A percentile compares a stretch with the other conserved stretches of the same genome.
Evolutionary conservation across 352 stramenopile species (phyloP).

Genomic region (Aphanomyces stellatus): DNA sequence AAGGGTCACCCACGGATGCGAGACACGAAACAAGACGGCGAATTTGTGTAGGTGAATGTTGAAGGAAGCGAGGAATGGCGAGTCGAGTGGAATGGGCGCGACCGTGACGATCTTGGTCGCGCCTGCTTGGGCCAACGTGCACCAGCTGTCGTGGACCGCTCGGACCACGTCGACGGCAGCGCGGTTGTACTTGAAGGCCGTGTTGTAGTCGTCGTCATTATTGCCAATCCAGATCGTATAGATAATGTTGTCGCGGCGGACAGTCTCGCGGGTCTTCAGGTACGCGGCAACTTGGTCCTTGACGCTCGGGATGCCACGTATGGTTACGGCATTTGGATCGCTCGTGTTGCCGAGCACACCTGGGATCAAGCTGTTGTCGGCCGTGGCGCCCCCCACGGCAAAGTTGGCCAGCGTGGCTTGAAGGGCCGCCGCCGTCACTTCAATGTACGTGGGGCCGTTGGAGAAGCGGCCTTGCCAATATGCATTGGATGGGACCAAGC

Average conservation of each 20-base stretch:
- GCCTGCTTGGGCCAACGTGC: neutral
- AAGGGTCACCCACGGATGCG: neutral
- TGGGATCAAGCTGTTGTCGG: neutral
- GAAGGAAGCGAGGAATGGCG: neutral
- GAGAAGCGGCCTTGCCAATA: neutral
- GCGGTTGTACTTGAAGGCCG: neutral
- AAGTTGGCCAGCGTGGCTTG: neutral
- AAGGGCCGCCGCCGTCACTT: neutral
- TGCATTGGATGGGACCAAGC: neutral
- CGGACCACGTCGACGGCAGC: neutral
- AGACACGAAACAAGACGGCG: neutral
- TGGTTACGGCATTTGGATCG: neutral
- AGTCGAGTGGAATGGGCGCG: neutral
- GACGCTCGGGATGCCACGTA: neutral
- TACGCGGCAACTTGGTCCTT: neutral
- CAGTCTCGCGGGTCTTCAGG: neutral
- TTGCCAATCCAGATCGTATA: neutral
- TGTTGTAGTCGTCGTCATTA: neutral
- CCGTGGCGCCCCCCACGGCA: neutral
- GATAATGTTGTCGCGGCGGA: neutral
- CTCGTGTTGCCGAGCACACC: neutral
- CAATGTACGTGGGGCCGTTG: conserved; percentile 7
- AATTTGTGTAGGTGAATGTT: neutral
- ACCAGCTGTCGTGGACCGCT: neutral
- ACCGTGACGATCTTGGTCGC: neutral